Evolutionary conservation across 306 rosid species (phyloP).

Genomic region (Cicer cuneatum): DNA sequence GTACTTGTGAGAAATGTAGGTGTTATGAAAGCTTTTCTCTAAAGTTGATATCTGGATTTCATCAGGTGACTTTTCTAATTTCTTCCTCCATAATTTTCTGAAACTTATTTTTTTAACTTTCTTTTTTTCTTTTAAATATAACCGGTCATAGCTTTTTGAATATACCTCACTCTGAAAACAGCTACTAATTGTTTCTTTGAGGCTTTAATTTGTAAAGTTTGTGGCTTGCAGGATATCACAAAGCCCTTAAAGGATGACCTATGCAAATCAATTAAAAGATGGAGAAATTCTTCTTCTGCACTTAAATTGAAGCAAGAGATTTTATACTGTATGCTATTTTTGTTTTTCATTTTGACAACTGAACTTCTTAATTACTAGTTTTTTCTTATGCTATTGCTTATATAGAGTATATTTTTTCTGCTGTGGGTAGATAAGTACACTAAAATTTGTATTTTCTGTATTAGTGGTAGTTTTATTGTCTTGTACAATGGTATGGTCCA

Average conservation of each 20-base stretch:
- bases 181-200: constrained; percentile 23
- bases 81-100: constrained; percentile 26
- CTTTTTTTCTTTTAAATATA: background rate
- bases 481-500: background rate
- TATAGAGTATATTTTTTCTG: constrained; percentile 23
- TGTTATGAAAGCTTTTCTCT: constrained; percentile 77
- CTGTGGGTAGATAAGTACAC: background rate
- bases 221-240: constrained; percentile 79
- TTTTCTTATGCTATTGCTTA: constrained; percentile 12
- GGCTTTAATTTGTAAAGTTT: constrained; percentile 19
- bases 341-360: constrained; percentile 29
- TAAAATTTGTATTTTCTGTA: constrained; percentile 17
- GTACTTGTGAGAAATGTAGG: constrained; percentile 53
- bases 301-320: constrained; percentile 93
- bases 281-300: constrained; percentile 89
- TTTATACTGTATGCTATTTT: constrained; percentile 74
- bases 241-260: constrained; percentile 79
- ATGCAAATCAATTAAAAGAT: constrained; percentile 80
- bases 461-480: constrained; percentile 33
- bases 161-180: constrained; percentile 29
- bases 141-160: constrained; percentile 3
- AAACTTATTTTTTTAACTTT: constrained; percentile 5
- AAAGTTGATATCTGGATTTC: constrained; percentile 94
- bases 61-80: constrained; percentile 62
- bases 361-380: constrained; percentile 7